Conservation (phyloP, 2,329 filamentous ascomycete species). For the Aspergillus fumigatus region DNA sequence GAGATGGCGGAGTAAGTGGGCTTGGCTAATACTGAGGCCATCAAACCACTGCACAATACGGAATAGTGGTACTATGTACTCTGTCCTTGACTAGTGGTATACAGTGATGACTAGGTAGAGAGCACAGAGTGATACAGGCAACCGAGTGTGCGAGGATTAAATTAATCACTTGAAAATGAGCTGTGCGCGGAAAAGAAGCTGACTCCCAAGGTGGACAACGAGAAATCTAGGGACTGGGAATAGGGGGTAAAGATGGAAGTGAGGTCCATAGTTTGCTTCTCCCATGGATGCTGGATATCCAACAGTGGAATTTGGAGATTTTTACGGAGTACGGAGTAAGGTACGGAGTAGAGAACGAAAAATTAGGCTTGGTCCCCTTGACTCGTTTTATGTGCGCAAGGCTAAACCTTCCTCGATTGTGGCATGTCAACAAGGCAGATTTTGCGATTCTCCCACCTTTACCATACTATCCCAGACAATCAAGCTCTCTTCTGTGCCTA, state of each 20-base stretch:
- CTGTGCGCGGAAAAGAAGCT: too few relatives aligned
- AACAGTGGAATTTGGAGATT: too few relatives aligned
- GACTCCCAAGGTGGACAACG: too few relatives aligned
- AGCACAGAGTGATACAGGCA: neutral
- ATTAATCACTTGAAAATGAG: neutral
- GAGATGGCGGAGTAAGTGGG: conserved; percentile 2
- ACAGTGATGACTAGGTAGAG: neutral
- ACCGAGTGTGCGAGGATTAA: neutral
- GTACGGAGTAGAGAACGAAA: neutral
- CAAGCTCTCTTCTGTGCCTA: neutral
- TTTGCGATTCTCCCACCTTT: neutral
- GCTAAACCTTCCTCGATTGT: neutral
- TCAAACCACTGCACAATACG: neutral
- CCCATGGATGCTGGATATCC: too few relatives aligned
- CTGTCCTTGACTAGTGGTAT: too few relatives aligned
- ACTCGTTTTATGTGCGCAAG: neutral
- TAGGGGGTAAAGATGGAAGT: neutral
- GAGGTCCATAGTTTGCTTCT: too few relatives aligned
- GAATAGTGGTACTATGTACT: neutral
- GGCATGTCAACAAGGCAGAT: neutral
- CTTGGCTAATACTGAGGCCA: conserved; percentile 7
- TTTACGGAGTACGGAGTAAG: too few relatives aligned
- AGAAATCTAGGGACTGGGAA: neutral
- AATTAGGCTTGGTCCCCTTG: neutral
- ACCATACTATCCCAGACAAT: too few relatives aligned